Evolutionary conservation across 129 eudicot species (phyloP).

Genomic region (Artemisia tridentata): DNA sequence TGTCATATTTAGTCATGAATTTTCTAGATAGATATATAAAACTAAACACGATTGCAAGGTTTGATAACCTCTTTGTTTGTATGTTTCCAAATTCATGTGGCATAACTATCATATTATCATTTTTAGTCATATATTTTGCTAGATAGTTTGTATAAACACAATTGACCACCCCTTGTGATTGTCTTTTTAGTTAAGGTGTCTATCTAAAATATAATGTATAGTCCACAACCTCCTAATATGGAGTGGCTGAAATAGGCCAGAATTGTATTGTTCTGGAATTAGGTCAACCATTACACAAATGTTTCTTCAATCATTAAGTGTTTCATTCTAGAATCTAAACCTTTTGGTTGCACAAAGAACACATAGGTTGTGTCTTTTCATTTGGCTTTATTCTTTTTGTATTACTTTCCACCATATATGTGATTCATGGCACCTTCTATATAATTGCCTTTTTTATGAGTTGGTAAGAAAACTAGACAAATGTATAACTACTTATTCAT

Average conservation of each 20-base stretch:
- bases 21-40: too few species aligned
- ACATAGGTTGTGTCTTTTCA: background rate
- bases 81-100: too few species aligned
- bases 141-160: too few species aligned
- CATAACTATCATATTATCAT: too few species aligned
- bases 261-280: conserved; percentile 26
- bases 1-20: too few species aligned
- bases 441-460: conserved; percentile 2
- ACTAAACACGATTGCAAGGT: too few species aligned
- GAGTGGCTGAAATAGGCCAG: conserved; percentile 29
- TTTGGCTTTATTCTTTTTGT: conserved; percentile 10
- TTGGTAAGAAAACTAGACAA: background rate
- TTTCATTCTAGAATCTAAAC: background rate
- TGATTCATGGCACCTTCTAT: conserved; percentile 16
- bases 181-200: too few species aligned
- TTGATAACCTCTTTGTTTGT: too few species aligned
- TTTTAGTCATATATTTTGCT: too few species aligned
- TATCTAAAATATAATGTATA: too few species aligned
- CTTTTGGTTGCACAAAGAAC: conserved; percentile 11
- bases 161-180: too few species aligned
- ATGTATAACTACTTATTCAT: too few species aligned
- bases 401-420: conserved; percentile 23
- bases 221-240: conserved; percentile 8
- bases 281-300: conserved; percentile 33
- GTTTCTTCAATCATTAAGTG: conserved; percentile 14